phyloP scores from a whole-genome alignment of 2,329 filamentous ascomycete species.

The Elsinoe fawcettii region DNA sequence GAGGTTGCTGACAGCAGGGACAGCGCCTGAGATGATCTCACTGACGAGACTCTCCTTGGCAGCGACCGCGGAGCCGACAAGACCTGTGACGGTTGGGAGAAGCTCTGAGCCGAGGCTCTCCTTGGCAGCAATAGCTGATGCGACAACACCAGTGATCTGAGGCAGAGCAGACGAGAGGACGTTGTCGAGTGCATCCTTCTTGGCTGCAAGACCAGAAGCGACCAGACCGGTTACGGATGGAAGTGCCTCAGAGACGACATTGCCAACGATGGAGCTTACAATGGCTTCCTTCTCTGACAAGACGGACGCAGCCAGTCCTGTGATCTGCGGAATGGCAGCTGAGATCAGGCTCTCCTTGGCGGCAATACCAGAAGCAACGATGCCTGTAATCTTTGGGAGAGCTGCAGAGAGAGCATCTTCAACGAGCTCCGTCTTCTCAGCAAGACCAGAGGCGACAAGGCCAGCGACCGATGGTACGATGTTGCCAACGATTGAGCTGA shows the following conservation, averaged over 20 bases:
- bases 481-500: not conserved
- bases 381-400: not conserved
- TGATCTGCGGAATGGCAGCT: not conserved
- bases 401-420: not conserved
- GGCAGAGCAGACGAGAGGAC: not conserved
- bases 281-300: not conserved
- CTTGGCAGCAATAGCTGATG: not conserved
- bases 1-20: not conserved
- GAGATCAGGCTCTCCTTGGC: constrained; percentile 2
- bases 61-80: not conserved
- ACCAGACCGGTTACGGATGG: not conserved
- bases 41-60: constrained; percentile 7
- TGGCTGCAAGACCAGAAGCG: not conserved
- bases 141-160: not conserved
- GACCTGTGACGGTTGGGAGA: not conserved
- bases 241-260: not conserved
- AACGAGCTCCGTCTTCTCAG: not conserved
- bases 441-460: not conserved
- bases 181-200: not conserved
- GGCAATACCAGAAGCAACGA: not conserved
- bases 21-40: not conserved
- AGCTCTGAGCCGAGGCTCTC: not conserved
- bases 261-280: not conserved
- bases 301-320: not conserved
- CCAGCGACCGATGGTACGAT: not conserved